Base-by-base conservation (phyloP, 495 filamentous ascomycete species). In the Astrothelium subdiscretum region DNA sequence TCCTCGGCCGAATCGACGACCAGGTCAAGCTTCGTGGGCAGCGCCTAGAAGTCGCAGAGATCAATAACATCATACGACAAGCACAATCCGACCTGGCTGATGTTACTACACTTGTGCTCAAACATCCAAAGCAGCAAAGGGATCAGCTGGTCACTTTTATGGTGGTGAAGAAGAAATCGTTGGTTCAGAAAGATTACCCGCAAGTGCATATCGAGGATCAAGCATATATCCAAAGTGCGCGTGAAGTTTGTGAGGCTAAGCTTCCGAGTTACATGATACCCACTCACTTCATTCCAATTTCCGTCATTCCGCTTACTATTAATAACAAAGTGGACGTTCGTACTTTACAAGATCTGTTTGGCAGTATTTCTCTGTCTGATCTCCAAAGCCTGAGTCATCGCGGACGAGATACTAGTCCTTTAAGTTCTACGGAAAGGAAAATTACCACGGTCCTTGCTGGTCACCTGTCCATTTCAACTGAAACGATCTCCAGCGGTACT, bases 21-120 rank as follows among this genome's bases (percentile, higher is more conserved):
- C 87, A 92, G 71, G 80, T 92, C 27, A 95, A 95, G 69, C 78
- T 95, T 0, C 79, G 89, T 12, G 90, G 90, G 0, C 87, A 89
- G 63, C 78, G 90, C 6, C 76, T 95, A 0, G 89, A 95, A 67
- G 83, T 90, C 60, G 81, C 81, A 1, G 88, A 95, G 71, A 89
- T 95, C 63, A 87, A 88, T 63, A 80, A 82, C 32, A 77, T 79
- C 3, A 85, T 89, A 60, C 81, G 79, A 60, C 72, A 76, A 18
- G 75, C 74, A 0, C 75, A 78, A 0, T 48, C 67, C 0, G 70
- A 71, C 1, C 64, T 86, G 15, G 68, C 73, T 11, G 85, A 88
- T 62, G 82, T 88, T 4, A 80, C 80, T 5, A 90, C 88, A 0
- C 66, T 89, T 1, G 84, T 90, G 18, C 73, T 87, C 22, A 83